Evolutionary conservation across 108 stramenopile genomes (phyloP).

Genomic region (Parmales sp.): DNA sequence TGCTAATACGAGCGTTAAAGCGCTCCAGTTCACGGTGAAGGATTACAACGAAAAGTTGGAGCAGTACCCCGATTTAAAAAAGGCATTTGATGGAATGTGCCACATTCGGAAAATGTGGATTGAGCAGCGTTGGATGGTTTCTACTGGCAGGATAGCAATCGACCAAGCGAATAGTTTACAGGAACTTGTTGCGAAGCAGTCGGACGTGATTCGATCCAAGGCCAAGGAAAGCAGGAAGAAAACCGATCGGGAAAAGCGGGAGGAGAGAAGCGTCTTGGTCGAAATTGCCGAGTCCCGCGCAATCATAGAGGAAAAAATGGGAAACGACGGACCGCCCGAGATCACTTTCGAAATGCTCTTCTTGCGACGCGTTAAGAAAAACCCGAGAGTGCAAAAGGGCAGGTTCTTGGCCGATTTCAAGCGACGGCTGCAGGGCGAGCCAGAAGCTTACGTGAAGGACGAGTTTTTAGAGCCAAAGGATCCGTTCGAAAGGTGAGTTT

Average conservation of each 20-base stretch:
- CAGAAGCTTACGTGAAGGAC: no score
- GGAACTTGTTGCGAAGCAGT: background rate
- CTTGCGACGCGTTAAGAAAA: background rate
- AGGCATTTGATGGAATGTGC: background rate
- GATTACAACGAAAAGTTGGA: background rate
- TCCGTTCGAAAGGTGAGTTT: background rate
- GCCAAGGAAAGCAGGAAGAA: background rate
- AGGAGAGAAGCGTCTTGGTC: background rate
- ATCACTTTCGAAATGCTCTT: slow-evolving; percentile 10
- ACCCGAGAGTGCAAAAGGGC: background rate
- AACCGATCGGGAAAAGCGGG: background rate
- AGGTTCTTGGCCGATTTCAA: background rate
- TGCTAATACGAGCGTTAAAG: background rate
- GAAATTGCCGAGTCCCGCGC: background rate
- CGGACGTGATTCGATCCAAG: background rate
- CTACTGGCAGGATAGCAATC: background rate
- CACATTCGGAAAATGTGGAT: background rate
- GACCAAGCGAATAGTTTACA: background rate
- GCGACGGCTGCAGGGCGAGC: background rate
- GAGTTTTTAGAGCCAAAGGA: background rate
- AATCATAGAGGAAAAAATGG: background rate
- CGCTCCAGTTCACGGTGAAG: background rate
- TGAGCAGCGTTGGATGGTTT: background rate
- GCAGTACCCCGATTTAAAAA: slow-evolving; percentile 1
- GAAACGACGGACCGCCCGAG: background rate